Percentiles rank a stretch among this genome's conserved stretches.
Conservation (phyloP, 129 eudicot genomes). For the Mikania micrantha region DNA sequence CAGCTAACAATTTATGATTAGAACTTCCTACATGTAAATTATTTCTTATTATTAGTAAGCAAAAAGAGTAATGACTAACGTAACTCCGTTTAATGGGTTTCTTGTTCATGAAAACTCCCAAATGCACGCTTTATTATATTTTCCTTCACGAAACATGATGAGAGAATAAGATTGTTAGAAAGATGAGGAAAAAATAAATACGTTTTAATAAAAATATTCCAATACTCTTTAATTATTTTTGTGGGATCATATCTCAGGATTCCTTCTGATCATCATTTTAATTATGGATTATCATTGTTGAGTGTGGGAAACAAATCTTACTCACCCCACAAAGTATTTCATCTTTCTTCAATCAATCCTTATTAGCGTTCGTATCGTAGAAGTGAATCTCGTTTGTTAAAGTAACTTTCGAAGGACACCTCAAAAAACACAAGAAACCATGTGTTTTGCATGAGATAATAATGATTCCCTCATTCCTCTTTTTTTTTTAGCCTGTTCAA, state of each 20-base stretch:
- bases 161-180: constrained; percentile 23
- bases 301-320: constrained; percentile 46
- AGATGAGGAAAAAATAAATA: constrained; percentile 17
- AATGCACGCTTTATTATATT: constrained; percentile 14
- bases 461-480: too few species aligned
- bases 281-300: constrained; percentile 42
- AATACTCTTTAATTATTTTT: constrained; percentile 14
- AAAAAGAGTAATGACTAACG: background rate
- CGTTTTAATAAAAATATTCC: background rate
- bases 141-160: constrained; percentile 10
- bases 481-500: too few species aligned
- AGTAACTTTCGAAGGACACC: too few species aligned
- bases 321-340: constrained; percentile 25
- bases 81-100: too few species aligned
- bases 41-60: background rate
- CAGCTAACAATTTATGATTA: too few species aligned
- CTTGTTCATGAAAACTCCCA: constrained; percentile 10
- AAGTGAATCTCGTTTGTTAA: too few species aligned
- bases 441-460: too few species aligned
- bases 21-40: too few species aligned
- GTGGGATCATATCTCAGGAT: constrained; percentile 43
- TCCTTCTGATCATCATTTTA: constrained; percentile 40
- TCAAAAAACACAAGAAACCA: too few species aligned
- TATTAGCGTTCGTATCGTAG: constrained; percentile 10
- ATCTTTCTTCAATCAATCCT: constrained; percentile 27